Base-by-base conservation (phyloP, 441 rosid species). In the Sinapis alba region DNA sequence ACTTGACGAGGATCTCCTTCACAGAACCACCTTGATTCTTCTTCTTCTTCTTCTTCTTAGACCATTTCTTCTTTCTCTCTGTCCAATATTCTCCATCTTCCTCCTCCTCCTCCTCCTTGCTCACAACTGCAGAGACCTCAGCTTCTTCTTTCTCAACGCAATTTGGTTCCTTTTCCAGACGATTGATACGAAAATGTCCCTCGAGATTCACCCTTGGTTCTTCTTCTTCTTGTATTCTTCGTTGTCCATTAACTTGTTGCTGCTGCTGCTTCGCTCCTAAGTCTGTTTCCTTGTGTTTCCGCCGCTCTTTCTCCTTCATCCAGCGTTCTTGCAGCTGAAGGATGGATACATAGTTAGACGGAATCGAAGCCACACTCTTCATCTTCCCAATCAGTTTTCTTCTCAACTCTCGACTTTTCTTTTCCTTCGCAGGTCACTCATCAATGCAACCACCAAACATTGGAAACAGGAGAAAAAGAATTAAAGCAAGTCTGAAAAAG, bases 261-360 rank as follows among this genome's bases (percentile, higher is more conserved):
- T 54, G 6, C 61, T 59, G 53, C 60, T 74, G 54, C 56, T 59
- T 58, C 50, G n/a, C 68, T 74, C 43, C 38, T 0, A 21, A 43
- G 28, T 23, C 28, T 32, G 1, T 19, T 62, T 10, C 58, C 11
- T 62, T 75, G 5, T 51, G 64, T 24, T 61, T 60, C n/a, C 24
- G 6, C n/a, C 24, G 6, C 6, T 68, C 74, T 68, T 62, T 75
- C 65, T 62, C 74, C 26, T 62, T 75, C 26, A 68, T 2, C 73
- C 73, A 74, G n/a, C 73, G 78, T 36, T 67, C 73, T 13, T 60
- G 73, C 16, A 74, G 74, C 74, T 75, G 36, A 10, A 75, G 50
- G 15, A 75, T 75, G 0, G 79, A 75, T 18, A 75, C 74, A 38
- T 75, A 75, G 18, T 75, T 68, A 9, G 24, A 45, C 0, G 79